These are phyloP conservation scores for Colletotrichum abscissum DNA, from an alignment of 2,329 filamentous ascomycete genomes.

Conservation along the genomic window DNA sequence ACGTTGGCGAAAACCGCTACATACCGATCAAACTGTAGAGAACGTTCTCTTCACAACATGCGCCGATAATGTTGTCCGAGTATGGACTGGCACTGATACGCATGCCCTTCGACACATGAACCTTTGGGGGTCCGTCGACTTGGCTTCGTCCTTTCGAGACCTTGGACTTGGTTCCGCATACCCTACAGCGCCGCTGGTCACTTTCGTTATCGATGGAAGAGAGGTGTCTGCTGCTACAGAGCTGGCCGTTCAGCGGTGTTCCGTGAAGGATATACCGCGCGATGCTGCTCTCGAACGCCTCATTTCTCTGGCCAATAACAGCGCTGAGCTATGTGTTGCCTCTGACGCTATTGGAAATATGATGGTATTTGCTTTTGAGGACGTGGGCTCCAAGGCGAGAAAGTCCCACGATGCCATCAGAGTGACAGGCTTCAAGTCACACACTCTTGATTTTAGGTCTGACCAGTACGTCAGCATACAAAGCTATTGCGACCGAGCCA, in stretches of 20 bases:
- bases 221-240: slow-evolving; percentile 85
- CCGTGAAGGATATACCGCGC: slow-evolving; percentile 19
- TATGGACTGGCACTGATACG: slow-evolving; percentile 85
- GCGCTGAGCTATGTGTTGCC: slow-evolving; percentile 87
- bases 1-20: slow-evolving; percentile 85
- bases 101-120: slow-evolving; percentile 78
- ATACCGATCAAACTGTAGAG: slow-evolving; percentile 81
- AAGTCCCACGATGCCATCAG: slow-evolving; percentile 82
- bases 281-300: slow-evolving; percentile 84
- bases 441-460: slow-evolving; percentile 58
- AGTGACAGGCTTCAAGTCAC: slow-evolving; percentile 79
- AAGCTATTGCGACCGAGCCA: slow-evolving; percentile 75
- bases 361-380: slow-evolving; percentile 93
- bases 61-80: slow-evolving; percentile 80
- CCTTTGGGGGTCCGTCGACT: slow-evolving; percentile 84
- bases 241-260: slow-evolving; percentile 71
- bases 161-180: slow-evolving; percentile 34
- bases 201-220: slow-evolving; percentile 84
- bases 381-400: slow-evolving; percentile 77
- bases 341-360: slow-evolving; percentile 87
- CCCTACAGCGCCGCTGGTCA: slow-evolving; percentile 40
- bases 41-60: slow-evolving; percentile 94
- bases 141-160: slow-evolving; percentile 75
- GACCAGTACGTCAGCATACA: slow-evolving; percentile 73
- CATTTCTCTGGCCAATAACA: slow-evolving; percentile 85